Conservation (phyloP, 108 stramenopile genomes). For the Discostella pseudostelligera region DNA sequence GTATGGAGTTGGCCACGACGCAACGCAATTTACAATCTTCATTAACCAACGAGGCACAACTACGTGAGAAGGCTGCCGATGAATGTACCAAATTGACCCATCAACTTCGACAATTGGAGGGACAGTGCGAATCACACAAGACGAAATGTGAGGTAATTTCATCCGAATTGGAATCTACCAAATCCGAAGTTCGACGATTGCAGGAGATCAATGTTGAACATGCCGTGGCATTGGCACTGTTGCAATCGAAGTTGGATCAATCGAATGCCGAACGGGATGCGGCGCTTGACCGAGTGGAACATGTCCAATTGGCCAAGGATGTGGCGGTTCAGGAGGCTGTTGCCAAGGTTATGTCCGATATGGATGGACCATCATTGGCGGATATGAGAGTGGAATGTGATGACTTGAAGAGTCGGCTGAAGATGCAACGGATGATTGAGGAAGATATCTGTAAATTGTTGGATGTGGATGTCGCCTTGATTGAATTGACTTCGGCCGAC, state of each 20-base stretch:
- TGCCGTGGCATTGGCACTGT: background rate
- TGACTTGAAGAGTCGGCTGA: slow-evolving; percentile 1
- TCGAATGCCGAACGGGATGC: slow-evolving; percentile 5
- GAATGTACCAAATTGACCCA: too few species aligned
- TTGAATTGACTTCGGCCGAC: background rate
- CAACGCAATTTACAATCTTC: too few species aligned
- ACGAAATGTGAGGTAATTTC: slow-evolving; percentile 3
- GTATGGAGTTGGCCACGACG: background rate
- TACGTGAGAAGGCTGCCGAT: too few species aligned
- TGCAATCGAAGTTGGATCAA: slow-evolving; percentile 18
- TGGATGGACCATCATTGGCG: background rate
- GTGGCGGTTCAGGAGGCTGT: slow-evolving; percentile 1
- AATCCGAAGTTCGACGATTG: background rate
- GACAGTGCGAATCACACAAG: background rate
- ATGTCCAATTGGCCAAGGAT: background rate
- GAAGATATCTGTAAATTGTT: slow-evolving; percentile 19
- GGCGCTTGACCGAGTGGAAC: background rate
- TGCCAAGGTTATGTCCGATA: background rate
- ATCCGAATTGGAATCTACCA: slow-evolving; percentile 1
- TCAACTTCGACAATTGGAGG: too few species aligned
- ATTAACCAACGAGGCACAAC: too few species aligned
- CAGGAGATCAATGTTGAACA: slow-evolving; percentile 2
- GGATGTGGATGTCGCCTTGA: background rate
- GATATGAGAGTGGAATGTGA: slow-evolving; percentile 3
- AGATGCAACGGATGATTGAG: background rate